A percentile compares a stretch with the other conserved stretches of the same genome.
Evolutionary conservation across 2,329 filamentous ascomycete genomes (phyloP).

Genomic region (Calonectria montana): DNA sequence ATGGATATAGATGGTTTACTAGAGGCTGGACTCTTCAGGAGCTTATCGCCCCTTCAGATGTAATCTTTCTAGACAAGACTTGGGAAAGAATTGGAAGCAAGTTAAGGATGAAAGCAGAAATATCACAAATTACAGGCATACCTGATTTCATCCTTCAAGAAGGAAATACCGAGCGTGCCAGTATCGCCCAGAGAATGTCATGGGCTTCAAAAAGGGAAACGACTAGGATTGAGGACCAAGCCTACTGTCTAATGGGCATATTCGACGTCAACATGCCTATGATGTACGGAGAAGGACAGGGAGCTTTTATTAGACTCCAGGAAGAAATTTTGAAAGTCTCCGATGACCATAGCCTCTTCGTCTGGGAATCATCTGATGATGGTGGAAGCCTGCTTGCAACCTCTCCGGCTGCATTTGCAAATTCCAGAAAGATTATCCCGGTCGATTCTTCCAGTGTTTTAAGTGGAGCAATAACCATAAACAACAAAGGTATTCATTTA

Average conservation of each 20-base stretch:
- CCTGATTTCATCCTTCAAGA: constrained; percentile 8
- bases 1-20: constrained; percentile 22
- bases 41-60: constrained; percentile 22
- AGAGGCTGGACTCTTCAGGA: constrained; percentile 37
- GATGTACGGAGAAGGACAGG: constrained; percentile 34
- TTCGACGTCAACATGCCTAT: constrained; percentile 35
- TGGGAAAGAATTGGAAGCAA: constrained; percentile 23
- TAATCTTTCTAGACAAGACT: constrained; percentile 19
- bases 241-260: constrained; percentile 35
- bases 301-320: constrained; percentile 37
- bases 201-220: constrained; percentile 32
- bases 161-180: constrained; percentile 5
- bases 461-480: not conserved
- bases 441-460: not conserved
- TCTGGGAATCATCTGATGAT: constrained; percentile 23
- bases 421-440: not conserved
- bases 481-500: not conserved
- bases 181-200: constrained; percentile 32
- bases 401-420: not conserved
- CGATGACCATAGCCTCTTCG: constrained; percentile 33
- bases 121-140: constrained; percentile 23
- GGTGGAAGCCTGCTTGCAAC: not conserved
- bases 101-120: not conserved
- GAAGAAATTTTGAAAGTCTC: constrained; percentile 37
- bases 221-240: constrained; percentile 31